Percentiles rank a stretch among this genome's conserved stretches.
Conservation (phyloP, 1,284 basidiomycete species). For the Coniferiporia sulphurascens region DNA sequence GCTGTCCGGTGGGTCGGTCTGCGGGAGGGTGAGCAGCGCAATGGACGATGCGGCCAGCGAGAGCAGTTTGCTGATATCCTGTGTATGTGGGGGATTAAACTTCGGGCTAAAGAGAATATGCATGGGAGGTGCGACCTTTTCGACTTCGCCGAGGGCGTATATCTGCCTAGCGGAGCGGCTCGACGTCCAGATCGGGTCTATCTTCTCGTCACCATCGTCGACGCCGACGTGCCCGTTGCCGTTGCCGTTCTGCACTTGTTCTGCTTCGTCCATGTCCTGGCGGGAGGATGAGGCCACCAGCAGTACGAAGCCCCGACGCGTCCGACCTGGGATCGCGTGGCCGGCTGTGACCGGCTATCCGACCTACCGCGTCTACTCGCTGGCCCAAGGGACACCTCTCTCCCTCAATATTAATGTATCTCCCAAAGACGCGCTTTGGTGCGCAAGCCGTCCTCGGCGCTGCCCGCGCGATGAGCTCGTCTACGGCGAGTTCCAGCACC, state of each 20-base stretch:
- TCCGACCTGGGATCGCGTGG: not conserved
- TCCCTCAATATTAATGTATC: constrained; percentile 11
- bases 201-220: constrained; percentile 1
- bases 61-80: constrained; percentile 74
- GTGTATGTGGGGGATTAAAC: constrained; percentile 2
- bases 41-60: constrained; percentile 71
- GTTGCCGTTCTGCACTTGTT: not conserved
- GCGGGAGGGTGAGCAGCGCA: constrained; percentile 69
- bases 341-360: not conserved
- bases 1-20: constrained; percentile 63
- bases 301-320: not conserved
- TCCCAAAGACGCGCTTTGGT: constrained; percentile 3
- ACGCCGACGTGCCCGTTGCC: no score
- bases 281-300: not conserved
- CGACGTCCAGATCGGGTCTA: constrained; percentile 73
- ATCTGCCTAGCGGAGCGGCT: constrained; percentile 78
- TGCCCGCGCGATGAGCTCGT: constrained; percentile 15
- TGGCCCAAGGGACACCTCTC: not conserved
- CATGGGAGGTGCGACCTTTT: constrained; percentile 49
- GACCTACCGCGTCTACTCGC: not conserved
- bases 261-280: not conserved
- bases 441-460: not conserved
- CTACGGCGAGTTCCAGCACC: constrained; percentile 9
- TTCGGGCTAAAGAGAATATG: constrained; percentile 1
- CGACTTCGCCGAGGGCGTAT: constrained; percentile 73